A percentile compares a stretch with the other conserved stretches of the same genome.
Evolutionary conservation across 1,139 yeast genomes (phyloP).

Genomic region (Kodamaea sp.): DNA sequence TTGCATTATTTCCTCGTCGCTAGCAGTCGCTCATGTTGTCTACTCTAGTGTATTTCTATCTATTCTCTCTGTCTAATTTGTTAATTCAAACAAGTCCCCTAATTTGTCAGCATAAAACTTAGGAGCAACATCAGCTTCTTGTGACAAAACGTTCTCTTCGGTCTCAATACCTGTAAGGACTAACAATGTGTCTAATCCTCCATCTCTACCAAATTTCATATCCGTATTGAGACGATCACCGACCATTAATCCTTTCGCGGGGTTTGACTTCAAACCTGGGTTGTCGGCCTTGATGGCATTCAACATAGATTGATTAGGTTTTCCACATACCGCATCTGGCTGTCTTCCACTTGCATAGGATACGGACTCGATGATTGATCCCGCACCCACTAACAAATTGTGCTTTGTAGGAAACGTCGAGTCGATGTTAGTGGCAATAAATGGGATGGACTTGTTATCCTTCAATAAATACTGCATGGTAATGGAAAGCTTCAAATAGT

Average conservation of each 20-base stretch:
- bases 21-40: too few species aligned
- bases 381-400: constrained; percentile 88
- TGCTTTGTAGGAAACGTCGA: constrained; percentile 93
- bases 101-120: constrained; percentile 69
- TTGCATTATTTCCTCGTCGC: too few species aligned
- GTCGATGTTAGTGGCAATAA: constrained; percentile 94
- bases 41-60: too few species aligned
- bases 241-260: constrained; percentile 77
- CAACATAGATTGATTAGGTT: constrained; percentile 89
- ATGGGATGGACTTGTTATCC: constrained; percentile 64
- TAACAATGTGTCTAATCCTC: constrained; percentile 79
- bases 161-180: constrained; percentile 91
- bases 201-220: constrained; percentile 85
- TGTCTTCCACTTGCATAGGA: constrained; percentile 73
- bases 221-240: constrained; percentile 97
- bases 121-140: constrained; percentile 53
- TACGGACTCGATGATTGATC: constrained; percentile 83
- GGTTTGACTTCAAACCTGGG: constrained; percentile 47
- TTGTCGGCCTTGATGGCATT: constrained; percentile 79
- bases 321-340: constrained; percentile 75
- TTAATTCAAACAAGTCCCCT: constrained; percentile 71
- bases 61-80: constrained; percentile 2
- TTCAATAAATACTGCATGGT: constrained; percentile 75
- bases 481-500: constrained; percentile 77
- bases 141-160: constrained; percentile 53